A percentile compares a stretch with the other conserved stretches of the same genome.
These are phyloP conservation scores for Tylopilus subfusipes DNA, from an alignment of 768 basidiomycete genomes.

Conservation along the genomic window DNA sequence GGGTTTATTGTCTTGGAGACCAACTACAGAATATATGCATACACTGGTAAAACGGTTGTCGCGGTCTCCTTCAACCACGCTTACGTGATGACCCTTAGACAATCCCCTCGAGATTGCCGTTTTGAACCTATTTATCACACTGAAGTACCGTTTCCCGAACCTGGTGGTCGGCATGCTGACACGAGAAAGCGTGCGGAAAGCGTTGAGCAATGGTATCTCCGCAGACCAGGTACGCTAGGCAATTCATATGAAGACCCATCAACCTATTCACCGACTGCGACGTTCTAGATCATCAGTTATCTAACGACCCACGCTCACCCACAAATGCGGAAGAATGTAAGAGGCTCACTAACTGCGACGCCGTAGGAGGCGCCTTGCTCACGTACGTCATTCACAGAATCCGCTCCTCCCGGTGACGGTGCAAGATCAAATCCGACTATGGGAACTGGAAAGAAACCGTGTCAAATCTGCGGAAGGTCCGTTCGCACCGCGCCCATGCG, in stretches of 20 bases:
- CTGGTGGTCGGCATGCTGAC: constrained; percentile 95
- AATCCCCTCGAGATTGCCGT: constrained; percentile 97
- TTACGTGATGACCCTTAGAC: constrained; percentile 46
- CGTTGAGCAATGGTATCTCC: constrained; percentile 90
- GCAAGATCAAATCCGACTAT: constrained; percentile 95
- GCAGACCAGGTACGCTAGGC: constrained; percentile 77
- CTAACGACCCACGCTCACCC: constrained; percentile 93
- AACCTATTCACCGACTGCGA: constrained; percentile 13
- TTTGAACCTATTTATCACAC: constrained; percentile 85
- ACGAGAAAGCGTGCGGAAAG: constrained; percentile 92
- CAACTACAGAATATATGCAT: constrained; percentile 97
- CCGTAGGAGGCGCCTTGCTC: neutral
- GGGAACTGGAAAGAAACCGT: constrained; percentile 95
- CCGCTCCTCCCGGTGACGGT: constrained; percentile 95
- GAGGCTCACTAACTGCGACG: constrained; percentile 19
- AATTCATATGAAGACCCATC: constrained; percentile 12
- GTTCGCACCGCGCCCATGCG: constrained; percentile 14
- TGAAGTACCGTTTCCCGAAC: constrained; percentile 95
- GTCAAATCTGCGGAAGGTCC: constrained; percentile 84
- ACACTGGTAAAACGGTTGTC: constrained; percentile 64
- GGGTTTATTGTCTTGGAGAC: constrained; percentile 97
- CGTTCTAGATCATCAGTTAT: constrained; percentile 86
- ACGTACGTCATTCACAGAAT: constrained; percentile 49
- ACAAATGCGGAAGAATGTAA: constrained; percentile 93
- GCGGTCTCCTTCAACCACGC: neutral